Percentiles rank a stretch among this genome's conserved stretches.
These are phyloP conservation scores for Powellomyces hirtus DNA, from an alignment of 192 early-diverging fungal species.

Conservation along the genomic window DNA sequence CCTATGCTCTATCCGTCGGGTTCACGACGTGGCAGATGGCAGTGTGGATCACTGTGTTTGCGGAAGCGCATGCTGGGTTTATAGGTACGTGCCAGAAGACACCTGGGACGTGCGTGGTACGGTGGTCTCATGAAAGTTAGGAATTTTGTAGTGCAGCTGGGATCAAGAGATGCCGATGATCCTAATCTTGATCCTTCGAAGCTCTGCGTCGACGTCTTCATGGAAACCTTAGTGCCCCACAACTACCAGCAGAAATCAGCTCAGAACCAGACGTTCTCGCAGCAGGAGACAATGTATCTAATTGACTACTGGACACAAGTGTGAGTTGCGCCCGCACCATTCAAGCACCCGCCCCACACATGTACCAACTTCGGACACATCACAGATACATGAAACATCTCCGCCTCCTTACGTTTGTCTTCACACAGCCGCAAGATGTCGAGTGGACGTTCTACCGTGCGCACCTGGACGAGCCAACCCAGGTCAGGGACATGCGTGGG, in stretches of 20 bases:
- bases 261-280: neutral
- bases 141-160: too few relatives aligned
- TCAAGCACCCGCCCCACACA: too few relatives aligned
- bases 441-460: neutral
- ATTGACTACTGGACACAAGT: slow-evolving; percentile 14
- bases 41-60: slow-evolving; percentile 14
- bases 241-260: neutral
- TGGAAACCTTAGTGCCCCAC: neutral
- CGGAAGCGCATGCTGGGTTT: neutral
- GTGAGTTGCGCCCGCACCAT: too few relatives aligned
- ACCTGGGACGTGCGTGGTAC: too few relatives aligned
- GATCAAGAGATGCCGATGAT: too few relatives aligned
- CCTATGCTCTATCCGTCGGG: neutral
- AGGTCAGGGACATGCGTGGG: neutral
- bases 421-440: slow-evolving; percentile 20
- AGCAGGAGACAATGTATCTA: slow-evolving; percentile 8
- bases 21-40: slow-evolving; percentile 21
- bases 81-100: neutral
- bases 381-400: slow-evolving; percentile 15
- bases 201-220: slow-evolving; percentile 9
- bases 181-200: too few relatives aligned
- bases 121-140: too few relatives aligned
- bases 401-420: slow-evolving; percentile 9
- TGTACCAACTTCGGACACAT: neutral
- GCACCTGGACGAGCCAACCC: neutral